These are phyloP conservation scores for Trypanosoma theileri DNA, from an alignment of 208 protist species.

Conservation along the genomic window DNA sequence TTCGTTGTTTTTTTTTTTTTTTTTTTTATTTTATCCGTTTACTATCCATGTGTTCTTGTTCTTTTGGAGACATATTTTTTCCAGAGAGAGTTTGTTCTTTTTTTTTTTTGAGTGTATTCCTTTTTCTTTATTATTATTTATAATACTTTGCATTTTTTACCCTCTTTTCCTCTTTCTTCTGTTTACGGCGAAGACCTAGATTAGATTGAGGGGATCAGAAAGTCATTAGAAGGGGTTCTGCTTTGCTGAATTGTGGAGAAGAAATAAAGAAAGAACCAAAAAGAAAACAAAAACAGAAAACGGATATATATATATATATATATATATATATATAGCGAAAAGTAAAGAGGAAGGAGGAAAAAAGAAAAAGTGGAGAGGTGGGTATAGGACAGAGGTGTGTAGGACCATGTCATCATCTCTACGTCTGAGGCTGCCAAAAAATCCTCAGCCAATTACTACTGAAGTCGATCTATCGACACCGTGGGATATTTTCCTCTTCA, in stretches of 20 bases:
- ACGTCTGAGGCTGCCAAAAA: slow-evolving; percentile 56
- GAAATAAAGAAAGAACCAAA: neutral
- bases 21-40: no score
- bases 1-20: no score
- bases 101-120: no score
- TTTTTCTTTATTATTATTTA: no score
- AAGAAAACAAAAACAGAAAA: neutral
- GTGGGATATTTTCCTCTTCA: slow-evolving; percentile 38
- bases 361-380: neutral
- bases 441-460: slow-evolving; percentile 36
- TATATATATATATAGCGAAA: neutral
- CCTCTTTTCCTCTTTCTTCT: no score
- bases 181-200: no score
- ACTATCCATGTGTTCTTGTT: no score
- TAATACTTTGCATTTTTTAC: no score
- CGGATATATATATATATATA: slow-evolving; percentile 6
- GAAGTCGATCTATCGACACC: slow-evolving; percentile 40
- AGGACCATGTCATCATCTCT: neutral
- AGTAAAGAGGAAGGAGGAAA: neutral
- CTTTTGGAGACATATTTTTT: neutral
- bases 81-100: no score
- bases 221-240: neutral
- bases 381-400: neutral
- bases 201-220: no score
- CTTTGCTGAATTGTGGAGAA: neutral